Percentiles rank a stretch among this genome's conserved stretches.
Conservation (phyloP, 495 filamentous ascomycete genomes). For the Neurospora sp. region DNA sequence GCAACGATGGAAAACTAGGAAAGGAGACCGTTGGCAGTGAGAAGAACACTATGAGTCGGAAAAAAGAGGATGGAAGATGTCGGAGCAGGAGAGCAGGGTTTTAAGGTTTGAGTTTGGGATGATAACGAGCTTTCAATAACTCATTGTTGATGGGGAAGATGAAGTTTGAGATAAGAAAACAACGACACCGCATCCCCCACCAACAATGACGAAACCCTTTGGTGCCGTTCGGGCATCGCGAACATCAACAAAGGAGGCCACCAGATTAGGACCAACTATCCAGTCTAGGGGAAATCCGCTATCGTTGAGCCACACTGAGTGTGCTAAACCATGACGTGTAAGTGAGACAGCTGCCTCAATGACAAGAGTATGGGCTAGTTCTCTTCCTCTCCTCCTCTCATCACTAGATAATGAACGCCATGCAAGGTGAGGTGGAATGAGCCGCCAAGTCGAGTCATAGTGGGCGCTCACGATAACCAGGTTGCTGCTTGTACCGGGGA, state of each 20-base stretch:
- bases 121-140: not conserved
- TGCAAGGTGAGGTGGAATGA: not conserved
- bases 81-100: not conserved
- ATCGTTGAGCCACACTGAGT: not conserved
- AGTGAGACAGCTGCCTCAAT: not conserved
- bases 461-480: constrained; percentile 40
- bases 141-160: not conserved
- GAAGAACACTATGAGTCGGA: not conserved
- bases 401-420: not conserved
- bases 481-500: constrained; percentile 31
- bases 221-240: too few species aligned
- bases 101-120: not conserved
- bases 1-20: not conserved
- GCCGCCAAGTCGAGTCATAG: constrained; percentile 29
- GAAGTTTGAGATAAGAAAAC: not conserved
- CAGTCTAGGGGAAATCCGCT: not conserved
- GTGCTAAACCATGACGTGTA: not conserved
- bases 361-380: not conserved
- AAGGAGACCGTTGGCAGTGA: not conserved
- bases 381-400: not conserved
- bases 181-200: not conserved
- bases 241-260: not conserved
- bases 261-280: not conserved
- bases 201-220: too few species aligned
- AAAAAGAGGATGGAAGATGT: not conserved